Conservation (phyloP, 2,329 filamentous ascomycete genomes). For the Cordyceps cicadae region DNA sequence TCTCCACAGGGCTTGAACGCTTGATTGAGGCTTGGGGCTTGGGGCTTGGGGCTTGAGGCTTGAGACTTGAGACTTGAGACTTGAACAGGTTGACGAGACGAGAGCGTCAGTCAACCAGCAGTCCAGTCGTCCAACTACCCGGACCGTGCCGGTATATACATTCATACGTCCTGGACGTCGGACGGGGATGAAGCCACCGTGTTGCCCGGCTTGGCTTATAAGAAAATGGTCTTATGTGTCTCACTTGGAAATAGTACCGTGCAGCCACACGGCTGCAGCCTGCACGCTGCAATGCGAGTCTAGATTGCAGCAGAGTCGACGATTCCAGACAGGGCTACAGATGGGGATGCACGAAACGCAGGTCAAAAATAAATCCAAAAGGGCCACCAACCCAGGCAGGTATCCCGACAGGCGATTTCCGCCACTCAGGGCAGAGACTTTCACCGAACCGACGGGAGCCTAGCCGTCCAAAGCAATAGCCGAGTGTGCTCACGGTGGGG, state of each 20-base stretch:
- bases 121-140: too few species aligned
- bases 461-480: background rate
- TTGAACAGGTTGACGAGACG: background rate
- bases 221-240: background rate
- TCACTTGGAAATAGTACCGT: background rate
- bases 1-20: background rate
- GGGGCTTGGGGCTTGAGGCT: background rate
- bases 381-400: background rate
- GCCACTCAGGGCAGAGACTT: background rate
- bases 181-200: background rate
- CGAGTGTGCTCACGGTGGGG: background rate
- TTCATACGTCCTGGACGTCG: too few species aligned
- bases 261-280: background rate
- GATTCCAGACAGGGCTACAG: slow-evolving; percentile 1
- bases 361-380: background rate
- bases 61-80: background rate
- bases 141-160: background rate
- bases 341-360: slow-evolving; percentile 3
- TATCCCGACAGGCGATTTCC: background rate
- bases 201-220: background rate
- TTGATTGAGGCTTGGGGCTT: background rate
- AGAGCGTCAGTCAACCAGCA: background rate
- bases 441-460: slow-evolving; percentile 4
- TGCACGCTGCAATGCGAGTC: slow-evolving; percentile 1
- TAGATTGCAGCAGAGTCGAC: slow-evolving; percentile 2